phyloP scores from a whole-genome alignment of 352 stramenopile genomes.

The Elongisporangium undulatum region DNA sequence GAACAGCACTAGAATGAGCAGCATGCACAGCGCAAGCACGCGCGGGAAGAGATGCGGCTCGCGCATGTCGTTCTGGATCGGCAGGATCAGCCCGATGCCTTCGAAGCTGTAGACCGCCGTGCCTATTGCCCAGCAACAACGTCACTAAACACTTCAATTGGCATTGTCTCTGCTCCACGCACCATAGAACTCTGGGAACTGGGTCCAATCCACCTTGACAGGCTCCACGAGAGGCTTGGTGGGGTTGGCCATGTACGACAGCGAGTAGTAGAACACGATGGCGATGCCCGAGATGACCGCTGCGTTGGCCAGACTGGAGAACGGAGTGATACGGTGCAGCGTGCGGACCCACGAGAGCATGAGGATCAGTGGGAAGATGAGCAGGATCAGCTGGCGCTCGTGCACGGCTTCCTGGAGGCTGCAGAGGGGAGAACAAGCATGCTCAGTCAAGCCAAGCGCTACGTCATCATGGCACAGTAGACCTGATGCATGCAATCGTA shows the following conservation, averaged over 20 bases:
- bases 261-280: conserved; percentile 84
- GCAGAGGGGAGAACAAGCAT: conserved; percentile 1
- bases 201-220: conserved; percentile 23
- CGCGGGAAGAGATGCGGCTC: conserved; percentile 49
- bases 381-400: conserved; percentile 72
- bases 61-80: conserved; percentile 77
- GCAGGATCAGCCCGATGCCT: conserved; percentile 69
- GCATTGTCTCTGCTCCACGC: background rate
- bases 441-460: background rate
- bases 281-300: conserved; percentile 56
- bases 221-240: conserved; percentile 15
- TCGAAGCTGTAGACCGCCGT: conserved; percentile 83
- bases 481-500: conserved; percentile 9
- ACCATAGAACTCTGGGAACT: conserved; percentile 69
- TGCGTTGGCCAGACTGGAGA: conserved; percentile 62
- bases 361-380: conserved; percentile 63
- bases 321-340: conserved; percentile 68
- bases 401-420: conserved; percentile 58
- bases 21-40: conserved; percentile 54
- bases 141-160: too few species aligned
- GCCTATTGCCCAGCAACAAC: conserved; percentile 14
- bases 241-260: conserved; percentile 47
- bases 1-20: conserved; percentile 69
- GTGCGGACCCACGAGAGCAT: conserved; percentile 76
- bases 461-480: background rate